Evolutionary conservation across 2,329 filamentous ascomycete genomes (phyloP).

Genomic region (Trichoderma pleuroti): DNA sequence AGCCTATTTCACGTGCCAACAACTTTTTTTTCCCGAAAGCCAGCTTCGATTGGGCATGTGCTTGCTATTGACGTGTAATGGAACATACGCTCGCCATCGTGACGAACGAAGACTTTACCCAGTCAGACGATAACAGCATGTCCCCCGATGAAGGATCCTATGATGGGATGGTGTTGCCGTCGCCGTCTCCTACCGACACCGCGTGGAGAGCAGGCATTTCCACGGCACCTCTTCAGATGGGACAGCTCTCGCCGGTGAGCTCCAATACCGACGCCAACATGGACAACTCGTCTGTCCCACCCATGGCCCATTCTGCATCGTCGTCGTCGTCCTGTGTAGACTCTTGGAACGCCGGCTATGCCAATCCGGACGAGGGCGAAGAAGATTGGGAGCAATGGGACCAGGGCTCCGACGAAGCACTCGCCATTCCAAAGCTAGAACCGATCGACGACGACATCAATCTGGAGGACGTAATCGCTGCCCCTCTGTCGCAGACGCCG

Average conservation of each 20-base stretch:
- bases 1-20: neutral
- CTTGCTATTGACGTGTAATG: constrained; percentile 46
- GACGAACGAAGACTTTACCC: constrained; percentile 42
- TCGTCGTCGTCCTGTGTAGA: constrained; percentile 48
- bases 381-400: constrained; percentile 54
- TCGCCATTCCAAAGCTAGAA: constrained; percentile 54
- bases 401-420: constrained; percentile 42
- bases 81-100: constrained; percentile 42
- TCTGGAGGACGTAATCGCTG: constrained; percentile 50
- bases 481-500: constrained; percentile 26
- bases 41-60: constrained; percentile 34
- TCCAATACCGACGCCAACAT: constrained; percentile 44
- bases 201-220: constrained; percentile 29
- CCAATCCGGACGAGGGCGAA: constrained; percentile 37
- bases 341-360: constrained; percentile 43
- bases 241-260: constrained; percentile 53
- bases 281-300: constrained; percentile 39
- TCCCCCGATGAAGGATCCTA: constrained; percentile 41
- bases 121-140: constrained; percentile 46
- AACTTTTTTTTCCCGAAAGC: neutral
- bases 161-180: constrained; percentile 28
- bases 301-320: constrained; percentile 41
- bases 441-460: constrained; percentile 54
- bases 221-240: constrained; percentile 36
- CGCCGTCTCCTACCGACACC: constrained; percentile 33